Base-by-base conservation (phyloP, 2,329 filamentous ascomycete genomes). In the Monosporascus sp. region DNA sequence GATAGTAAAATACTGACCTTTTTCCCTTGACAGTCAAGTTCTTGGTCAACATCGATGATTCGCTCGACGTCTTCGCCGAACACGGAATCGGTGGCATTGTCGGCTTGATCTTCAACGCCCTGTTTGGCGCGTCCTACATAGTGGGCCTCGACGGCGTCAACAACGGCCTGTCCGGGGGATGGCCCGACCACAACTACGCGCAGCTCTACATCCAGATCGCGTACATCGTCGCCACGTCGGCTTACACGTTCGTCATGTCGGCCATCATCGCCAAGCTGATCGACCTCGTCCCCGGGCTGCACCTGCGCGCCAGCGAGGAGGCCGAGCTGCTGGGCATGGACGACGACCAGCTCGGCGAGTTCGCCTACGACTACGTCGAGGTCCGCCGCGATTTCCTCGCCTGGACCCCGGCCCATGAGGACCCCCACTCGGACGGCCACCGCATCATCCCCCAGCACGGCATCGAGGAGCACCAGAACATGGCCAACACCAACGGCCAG, bases 311-410 rank as follows among this genome's bases (percentile, higher is more conserved):
- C 8, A 87, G 82, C 25, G 88, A 91, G 65, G 87, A 92, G 71
- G 89, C 89, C 24, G 89, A 94, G 72, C 82, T 93, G 14, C 82
- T 93, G 52, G 89, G 89, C 61, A 92, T 93, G 88, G 89, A 94
- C 65, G 89, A 93, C 67, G 89, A 93, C 72, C 89, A 94, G 74
- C 88, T 93, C 62, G 89, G 89, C 71, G 89, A 94, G 72, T 94
- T 93, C 68, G 89, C 89, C 14, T 93, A 93, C 76, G 89, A 94
- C 70, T 94, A 93, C 70, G 89, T 94, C 60, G 89, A 94, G 79
- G 88, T 93, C 54, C 87, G 89, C 66, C 84, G 89, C 65, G 89
- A 94, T 72, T 94, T 92, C 77, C 82, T 94, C 39, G 89, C 89
- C 54, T 94, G 89, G 89, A 92, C 88, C 31, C 89, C 89, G 1